phyloP scores from a whole-genome alignment of 2,329 filamentous ascomycete species.

The Claviceps digitariae region DNA sequence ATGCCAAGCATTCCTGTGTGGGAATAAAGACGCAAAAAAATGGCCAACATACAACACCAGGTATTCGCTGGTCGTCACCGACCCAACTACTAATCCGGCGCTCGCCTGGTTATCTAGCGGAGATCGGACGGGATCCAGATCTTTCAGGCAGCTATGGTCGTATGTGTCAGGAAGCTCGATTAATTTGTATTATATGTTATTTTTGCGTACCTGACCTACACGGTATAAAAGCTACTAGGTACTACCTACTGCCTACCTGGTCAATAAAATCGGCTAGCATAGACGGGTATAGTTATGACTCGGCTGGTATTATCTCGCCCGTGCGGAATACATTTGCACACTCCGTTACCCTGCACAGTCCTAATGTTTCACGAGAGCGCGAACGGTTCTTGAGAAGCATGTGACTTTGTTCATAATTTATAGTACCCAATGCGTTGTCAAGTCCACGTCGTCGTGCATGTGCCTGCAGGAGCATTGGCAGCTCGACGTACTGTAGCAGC shows the following conservation, averaged over 20 bases:
- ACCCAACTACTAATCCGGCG: background rate
- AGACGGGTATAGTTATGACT: no score
- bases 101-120: background rate
- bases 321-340: no score
- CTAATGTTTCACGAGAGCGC: no score
- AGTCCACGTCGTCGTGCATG: background rate
- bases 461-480: background rate
- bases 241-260: no score
- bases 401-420: no score
- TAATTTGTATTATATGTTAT: background rate
- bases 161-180: background rate
- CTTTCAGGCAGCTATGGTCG: background rate
- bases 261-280: no score
- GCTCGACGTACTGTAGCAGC: background rate
- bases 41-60: background rate
- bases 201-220: no score
- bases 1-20: background rate
- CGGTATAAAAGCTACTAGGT: no score
- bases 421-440: background rate
- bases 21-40: background rate
- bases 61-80: background rate
- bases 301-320: no score
- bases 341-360: no score
- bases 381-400: no score
- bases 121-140: background rate